Evolutionary conservation across 345 rosid species (phyloP).

Genomic region (Anastatica hierochuntica): DNA sequence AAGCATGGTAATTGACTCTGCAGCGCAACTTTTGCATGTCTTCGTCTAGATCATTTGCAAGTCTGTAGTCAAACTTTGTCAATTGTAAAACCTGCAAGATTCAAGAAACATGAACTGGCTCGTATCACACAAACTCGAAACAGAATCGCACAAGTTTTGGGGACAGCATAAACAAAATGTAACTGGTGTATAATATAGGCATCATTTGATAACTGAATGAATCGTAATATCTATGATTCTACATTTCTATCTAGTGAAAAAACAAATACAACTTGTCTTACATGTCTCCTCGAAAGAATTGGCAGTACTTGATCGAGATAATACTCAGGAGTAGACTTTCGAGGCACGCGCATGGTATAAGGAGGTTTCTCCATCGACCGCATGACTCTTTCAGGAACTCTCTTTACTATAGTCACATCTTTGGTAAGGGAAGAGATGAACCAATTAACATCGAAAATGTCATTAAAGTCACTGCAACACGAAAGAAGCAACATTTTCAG

Average conservation of each 20-base stretch:
- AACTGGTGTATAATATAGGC: not conserved
- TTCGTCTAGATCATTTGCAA: constrained; percentile 75
- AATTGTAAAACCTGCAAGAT: constrained; percentile 83
- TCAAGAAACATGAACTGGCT: constrained; percentile 5
- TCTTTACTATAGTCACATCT: constrained; percentile 87
- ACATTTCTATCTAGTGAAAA: not conserved
- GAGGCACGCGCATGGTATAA: constrained; percentile 92
- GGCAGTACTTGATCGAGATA: constrained; percentile 95
- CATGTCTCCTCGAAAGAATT: constrained; percentile 66
- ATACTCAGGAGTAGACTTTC: constrained; percentile 90
- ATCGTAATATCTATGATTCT: no score
- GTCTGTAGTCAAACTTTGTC: constrained; percentile 97
- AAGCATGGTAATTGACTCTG: constrained; percentile 82
- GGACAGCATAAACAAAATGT: no score
- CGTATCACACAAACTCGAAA: no score
- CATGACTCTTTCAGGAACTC: constrained; percentile 91
- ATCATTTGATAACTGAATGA: not conserved
- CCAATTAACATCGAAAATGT: constrained; percentile 86
- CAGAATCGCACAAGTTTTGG: no score
- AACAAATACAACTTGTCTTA: constrained; percentile 26
- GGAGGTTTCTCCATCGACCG: constrained; percentile 95
- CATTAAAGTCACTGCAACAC: constrained; percentile 75
- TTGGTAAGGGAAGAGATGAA: constrained; percentile 81
- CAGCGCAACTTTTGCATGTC: constrained; percentile 91
- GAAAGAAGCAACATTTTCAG: constrained; percentile 8